Percentiles rank a stretch among this genome's conserved stretches.
phyloP scores from a whole-genome alignment of 306 rosid species.

The Dalbergia cochinchinensis region DNA sequence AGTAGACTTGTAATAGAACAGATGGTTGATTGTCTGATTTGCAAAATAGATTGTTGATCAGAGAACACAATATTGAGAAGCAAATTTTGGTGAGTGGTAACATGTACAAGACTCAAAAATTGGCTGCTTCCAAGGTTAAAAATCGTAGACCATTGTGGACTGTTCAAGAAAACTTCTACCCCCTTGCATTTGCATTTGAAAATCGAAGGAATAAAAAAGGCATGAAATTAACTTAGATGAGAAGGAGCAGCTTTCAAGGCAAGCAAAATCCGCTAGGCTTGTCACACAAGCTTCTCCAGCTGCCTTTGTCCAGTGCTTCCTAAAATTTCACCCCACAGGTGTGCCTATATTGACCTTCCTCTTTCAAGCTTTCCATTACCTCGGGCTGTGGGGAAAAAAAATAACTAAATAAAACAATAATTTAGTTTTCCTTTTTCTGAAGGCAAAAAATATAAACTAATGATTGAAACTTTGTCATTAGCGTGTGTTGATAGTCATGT shows the following conservation, averaged over 20 bases:
- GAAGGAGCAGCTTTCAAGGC: slow-evolving; percentile 7
- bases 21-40: neutral
- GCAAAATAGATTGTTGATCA: neutral
- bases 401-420: no score
- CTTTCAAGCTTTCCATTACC: neutral
- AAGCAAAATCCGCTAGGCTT: slow-evolving; percentile 3
- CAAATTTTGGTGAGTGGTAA: neutral
- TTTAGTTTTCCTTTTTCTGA: no score
- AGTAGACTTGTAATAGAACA: no score
- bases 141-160: neutral
- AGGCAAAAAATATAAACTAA: neutral
- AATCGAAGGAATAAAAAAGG: slow-evolving; percentile 14
- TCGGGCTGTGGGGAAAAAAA: no score
- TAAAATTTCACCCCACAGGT: neutral
- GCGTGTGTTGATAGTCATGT: neutral
- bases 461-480: neutral
- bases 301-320: neutral
- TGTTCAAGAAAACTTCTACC: neutral
- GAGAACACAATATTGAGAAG: neutral
- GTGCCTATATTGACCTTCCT: slow-evolving; percentile 2
- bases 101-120: neutral
- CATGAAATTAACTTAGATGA: neutral
- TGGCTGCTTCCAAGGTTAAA: slow-evolving; percentile 15
- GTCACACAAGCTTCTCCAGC: slow-evolving; percentile 7
- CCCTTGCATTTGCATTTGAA: neutral